phyloP scores from a whole-genome alignment of 2,329 filamentous ascomycete species.

The Epichloe scottii region DNA sequence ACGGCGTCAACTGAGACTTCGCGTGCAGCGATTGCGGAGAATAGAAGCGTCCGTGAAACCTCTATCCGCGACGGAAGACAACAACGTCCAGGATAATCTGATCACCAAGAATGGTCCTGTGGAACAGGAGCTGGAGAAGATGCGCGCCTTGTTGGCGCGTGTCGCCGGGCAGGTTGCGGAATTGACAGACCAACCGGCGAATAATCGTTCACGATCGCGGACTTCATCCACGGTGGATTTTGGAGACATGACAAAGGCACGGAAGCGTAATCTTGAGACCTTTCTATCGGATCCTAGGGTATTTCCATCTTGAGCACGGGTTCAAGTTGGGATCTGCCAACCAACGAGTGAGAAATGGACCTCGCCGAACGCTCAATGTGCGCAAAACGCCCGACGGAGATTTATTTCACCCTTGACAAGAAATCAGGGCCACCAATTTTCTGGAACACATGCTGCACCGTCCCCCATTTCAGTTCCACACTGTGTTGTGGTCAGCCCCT shows the following conservation, averaged over 20 bases:
- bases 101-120: slow-evolving; percentile 52
- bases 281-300: slow-evolving; percentile 22
- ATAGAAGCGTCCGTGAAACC: slow-evolving; percentile 40
- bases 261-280: slow-evolving; percentile 29
- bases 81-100: slow-evolving; percentile 50
- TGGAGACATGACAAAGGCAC: slow-evolving; percentile 25
- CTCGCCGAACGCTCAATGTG: too few species aligned
- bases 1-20: slow-evolving; percentile 22
- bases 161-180: slow-evolving; percentile 40
- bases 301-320: slow-evolving; percentile 9
- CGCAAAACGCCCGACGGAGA: background rate
- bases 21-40: slow-evolving; percentile 33
- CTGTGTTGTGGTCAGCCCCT: slow-evolving; percentile 16
- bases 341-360: too few species aligned
- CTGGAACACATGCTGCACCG: slow-evolving; percentile 10
- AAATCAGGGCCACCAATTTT: slow-evolving; percentile 1
- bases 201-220: background rate
- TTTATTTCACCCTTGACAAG: background rate
- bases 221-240: slow-evolving; percentile 14
- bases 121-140: slow-evolving; percentile 53
- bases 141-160: slow-evolving; percentile 49
- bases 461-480: slow-evolving; percentile 14
- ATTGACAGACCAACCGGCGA: slow-evolving; percentile 16
- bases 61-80: slow-evolving; percentile 13
- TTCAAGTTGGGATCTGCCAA: background rate